phyloP scores from a whole-genome alignment of 192 early-diverging fungal genomes.

The Gigaspora rosea region DNA sequence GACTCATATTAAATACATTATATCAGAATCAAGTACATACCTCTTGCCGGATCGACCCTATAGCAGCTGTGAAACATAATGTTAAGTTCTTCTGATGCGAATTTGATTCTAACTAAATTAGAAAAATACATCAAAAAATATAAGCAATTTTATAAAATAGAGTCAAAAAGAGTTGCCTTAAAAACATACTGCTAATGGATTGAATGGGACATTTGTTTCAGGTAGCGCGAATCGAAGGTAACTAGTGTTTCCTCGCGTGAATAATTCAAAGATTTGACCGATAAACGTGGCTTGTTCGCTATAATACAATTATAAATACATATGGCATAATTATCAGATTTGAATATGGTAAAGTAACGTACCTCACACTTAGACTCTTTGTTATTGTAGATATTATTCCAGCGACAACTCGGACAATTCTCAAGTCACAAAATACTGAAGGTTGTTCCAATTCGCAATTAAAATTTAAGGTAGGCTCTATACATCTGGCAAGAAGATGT shows the following conservation, averaged over 20 bases:
- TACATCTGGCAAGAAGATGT: conserved; percentile 42
- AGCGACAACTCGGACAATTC: conserved; percentile 44
- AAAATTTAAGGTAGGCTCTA: conserved; percentile 42
- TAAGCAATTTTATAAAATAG: neutral
- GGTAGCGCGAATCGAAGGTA: conserved; percentile 19
- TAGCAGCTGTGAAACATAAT: conserved; percentile 32
- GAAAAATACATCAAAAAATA: neutral
- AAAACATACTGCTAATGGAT: neutral
- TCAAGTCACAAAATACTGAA: conserved; percentile 29
- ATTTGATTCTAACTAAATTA: conserved; percentile 26
- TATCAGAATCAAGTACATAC: neutral
- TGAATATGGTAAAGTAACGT: conserved; percentile 24
- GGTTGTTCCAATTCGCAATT: conserved; percentile 30
- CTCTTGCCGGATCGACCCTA: conserved; percentile 33
- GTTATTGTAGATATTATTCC: conserved; percentile 46
- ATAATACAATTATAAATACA: neutral
- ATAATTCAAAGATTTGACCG: conserved; percentile 48
- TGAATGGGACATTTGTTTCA: conserved; percentile 6
- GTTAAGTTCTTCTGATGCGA: conserved; percentile 24
- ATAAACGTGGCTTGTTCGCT: conserved; percentile 48
- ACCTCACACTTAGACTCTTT: conserved; percentile 47
- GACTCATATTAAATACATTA: neutral
- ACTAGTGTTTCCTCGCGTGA: conserved; percentile 42
- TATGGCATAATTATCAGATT: neutral
- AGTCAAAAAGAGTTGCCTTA: conserved; percentile 29